Evolutionary conservation across 1,284 basidiomycete species (phyloP), one percentile per base, ranked within the genome.

Genomic region (Fomitopsis pinicola): DNA sequence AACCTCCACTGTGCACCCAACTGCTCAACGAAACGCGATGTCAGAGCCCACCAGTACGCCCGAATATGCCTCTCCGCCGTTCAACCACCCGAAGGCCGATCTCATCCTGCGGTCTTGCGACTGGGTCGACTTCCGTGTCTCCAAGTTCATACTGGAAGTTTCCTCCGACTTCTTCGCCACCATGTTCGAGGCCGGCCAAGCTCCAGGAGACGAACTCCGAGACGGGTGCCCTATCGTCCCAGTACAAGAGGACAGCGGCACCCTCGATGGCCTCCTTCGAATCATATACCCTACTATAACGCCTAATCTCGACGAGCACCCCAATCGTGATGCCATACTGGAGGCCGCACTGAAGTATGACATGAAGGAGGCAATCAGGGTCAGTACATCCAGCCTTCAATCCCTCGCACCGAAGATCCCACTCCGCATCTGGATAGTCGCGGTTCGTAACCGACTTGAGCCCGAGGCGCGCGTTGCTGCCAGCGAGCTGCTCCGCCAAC

Each of bases 261-360:
- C 53, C n/a, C 40, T 62, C 26, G 42, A 62, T n/a, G 46, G 14
- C 2, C 28, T 58, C n/a, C 36, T 62, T 7, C 26, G 52, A 3
- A 19, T 58, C 22, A 58, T 48, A 33, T 62, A 62, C 33, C 60
- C 60, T 2, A 2, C 33, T 2, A 14, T 26, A 5, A 35, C 33
- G 5, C 59, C 59, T 7, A 3, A 6, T 3, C 22, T 60, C 14
- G 30, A 55, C 10, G 28, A 59, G n/a, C 48, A 44, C 9, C 50
- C 44, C 10, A 45, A 58, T 1, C 42, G 67, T 3, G 59, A 44
- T 14, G 40, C 58, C 30, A 55, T 64, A 12, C 58, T 64, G 3
- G 58, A 38, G 1, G 63, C 62, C 0, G 59, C 64, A 14, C 42
- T 64, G 12, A 63, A 63, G 30, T 64, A 66, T 28, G 42, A 60